These are phyloP conservation scores for Apiospora phragmitis DNA, from an alignment of 2,329 filamentous ascomycete genomes.

Conservation along the genomic window DNA sequence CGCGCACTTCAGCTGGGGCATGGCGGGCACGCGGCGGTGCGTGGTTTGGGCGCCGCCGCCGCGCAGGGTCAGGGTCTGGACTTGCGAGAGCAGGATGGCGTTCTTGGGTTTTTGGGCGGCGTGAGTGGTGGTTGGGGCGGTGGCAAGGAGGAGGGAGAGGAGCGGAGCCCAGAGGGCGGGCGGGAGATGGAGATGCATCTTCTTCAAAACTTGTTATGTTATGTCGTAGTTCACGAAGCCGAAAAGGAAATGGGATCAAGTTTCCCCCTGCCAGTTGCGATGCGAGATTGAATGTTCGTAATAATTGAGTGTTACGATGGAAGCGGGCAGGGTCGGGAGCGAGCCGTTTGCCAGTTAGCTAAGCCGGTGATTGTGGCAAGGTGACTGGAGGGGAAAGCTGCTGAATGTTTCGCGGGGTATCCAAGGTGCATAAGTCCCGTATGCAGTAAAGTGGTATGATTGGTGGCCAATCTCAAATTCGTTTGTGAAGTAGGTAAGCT, in stretches of 20 bases:
- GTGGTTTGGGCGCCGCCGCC: conserved; percentile 64
- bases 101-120: conserved; percentile 41
- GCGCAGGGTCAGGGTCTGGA: conserved; percentile 78
- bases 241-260: too few species aligned
- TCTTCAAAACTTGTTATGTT: not conserved
- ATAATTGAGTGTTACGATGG: conserved; percentile 12
- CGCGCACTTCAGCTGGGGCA: conserved; percentile 78
- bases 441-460: not conserved
- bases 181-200: not conserved
- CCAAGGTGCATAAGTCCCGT: not conserved
- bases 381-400: not conserved
- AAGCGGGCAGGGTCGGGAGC: conserved; percentile 4
- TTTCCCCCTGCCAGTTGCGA: not conserved
- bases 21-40: conserved; percentile 71
- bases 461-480: not conserved
- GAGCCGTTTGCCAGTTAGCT: not conserved
- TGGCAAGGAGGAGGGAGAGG: conserved; percentile 24
- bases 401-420: not conserved
- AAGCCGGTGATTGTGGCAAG: not conserved
- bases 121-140: conserved; percentile 19
- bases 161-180: conserved; percentile 10
- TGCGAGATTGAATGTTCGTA: not conserved
- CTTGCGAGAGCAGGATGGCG: conserved; percentile 59
- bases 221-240: not conserved
- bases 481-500: not conserved